phyloP scores from a whole-genome alignment of 2,329 filamentous ascomycete species.

The Xylariaceae sp. region DNA sequence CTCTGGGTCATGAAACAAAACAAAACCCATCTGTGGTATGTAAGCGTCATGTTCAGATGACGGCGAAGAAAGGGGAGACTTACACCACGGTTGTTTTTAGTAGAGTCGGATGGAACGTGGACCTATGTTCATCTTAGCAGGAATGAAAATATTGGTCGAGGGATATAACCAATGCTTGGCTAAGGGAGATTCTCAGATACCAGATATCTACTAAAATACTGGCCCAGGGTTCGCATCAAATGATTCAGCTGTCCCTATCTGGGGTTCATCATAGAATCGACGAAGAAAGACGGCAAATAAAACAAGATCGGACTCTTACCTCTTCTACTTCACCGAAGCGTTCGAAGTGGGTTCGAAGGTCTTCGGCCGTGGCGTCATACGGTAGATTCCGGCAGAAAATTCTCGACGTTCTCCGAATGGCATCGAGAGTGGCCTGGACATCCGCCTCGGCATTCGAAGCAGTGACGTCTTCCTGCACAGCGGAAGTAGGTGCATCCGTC shows the following conservation, averaged over 20 bases:
- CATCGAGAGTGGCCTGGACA: constrained; percentile 40
- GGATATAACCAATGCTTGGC: constrained; percentile 26
- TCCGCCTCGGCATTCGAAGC: constrained; percentile 35
- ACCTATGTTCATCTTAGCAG: constrained; percentile 58
- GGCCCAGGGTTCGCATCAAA: constrained; percentile 87
- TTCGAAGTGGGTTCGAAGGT: constrained; percentile 67
- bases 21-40: constrained; percentile 60
- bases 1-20: constrained; percentile 69
- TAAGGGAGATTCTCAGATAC: constrained; percentile 60
- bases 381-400: constrained; percentile 87
- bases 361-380: constrained; percentile 71
- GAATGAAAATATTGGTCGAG: constrained; percentile 24
- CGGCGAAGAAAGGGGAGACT: constrained; percentile 2
- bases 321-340: constrained; percentile 75
- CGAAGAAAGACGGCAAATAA: constrained; percentile 6
- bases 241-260: constrained; percentile 99
- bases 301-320: constrained; percentile 55
- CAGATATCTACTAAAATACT: constrained; percentile 99
- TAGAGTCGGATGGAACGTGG: constrained; percentile 72
- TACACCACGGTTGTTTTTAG: constrained; percentile 68
- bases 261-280: constrained; percentile 79
- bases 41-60: constrained; percentile 11
- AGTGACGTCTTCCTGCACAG: constrained; percentile 20
- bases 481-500: constrained; percentile 13
- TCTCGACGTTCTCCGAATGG: constrained; percentile 66